phyloP scores from a whole-genome alignment of 371 early-diverging fungal genomes.

The Actinomortierella ambigua region DNA sequence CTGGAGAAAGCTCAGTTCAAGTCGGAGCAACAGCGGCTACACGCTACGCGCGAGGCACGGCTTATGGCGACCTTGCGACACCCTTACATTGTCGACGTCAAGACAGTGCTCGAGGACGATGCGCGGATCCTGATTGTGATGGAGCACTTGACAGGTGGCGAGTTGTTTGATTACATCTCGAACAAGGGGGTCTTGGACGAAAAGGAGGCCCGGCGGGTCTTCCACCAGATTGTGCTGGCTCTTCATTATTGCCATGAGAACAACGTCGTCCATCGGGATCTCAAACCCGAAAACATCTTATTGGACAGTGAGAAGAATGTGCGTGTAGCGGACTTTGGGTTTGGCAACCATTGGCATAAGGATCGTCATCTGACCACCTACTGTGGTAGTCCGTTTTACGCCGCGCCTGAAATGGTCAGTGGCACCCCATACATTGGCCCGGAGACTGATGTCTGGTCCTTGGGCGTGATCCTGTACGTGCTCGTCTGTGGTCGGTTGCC shows the following conservation, averaged over 20 bases:
- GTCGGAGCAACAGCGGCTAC: conserved; percentile 56
- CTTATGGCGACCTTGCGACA: conserved; percentile 84
- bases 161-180: conserved; percentile 94
- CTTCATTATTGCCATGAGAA: conserved; percentile 90
- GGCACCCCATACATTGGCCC: conserved; percentile 77
- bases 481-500: conserved; percentile 81
- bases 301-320: conserved; percentile 73
- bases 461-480: conserved; percentile 79
- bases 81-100: conserved; percentile 85
- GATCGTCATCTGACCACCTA: conserved; percentile 88
- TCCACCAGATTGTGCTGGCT: conserved; percentile 94
- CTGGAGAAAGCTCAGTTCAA: conserved; percentile 48
- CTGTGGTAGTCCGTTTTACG: conserved; percentile 94
- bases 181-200: conserved; percentile 87
- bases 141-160: conserved; percentile 96
- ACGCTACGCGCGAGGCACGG: conserved; percentile 82
- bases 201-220: conserved; percentile 84
- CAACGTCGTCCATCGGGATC: conserved; percentile 76
- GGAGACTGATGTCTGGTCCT: conserved; percentile 80
- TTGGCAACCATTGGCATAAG: conserved; percentile 87
- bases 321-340: conserved; percentile 95
- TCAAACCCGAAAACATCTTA: conserved; percentile 91
- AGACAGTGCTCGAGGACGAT: conserved; percentile 86
- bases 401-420: conserved; percentile 85
- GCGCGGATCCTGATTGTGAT: conserved; percentile 90